Conservation (phyloP, 1,284 basidiomycete genomes). For the Sporisorium reilianum region DNA sequence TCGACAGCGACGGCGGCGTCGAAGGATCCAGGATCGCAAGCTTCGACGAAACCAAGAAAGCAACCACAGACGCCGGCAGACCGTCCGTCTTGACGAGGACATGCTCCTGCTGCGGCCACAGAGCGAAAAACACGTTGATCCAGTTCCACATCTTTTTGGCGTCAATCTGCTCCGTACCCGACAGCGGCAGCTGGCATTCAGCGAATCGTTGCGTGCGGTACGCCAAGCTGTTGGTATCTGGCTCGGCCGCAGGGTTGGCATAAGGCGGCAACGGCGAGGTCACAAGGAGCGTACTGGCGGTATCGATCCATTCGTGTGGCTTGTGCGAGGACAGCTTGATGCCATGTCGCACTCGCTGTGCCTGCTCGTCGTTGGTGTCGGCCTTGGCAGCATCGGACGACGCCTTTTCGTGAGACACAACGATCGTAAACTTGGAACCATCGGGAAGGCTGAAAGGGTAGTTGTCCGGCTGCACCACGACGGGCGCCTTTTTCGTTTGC, state of each 20-base stretch:
- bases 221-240: constrained; percentile 58
- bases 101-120: constrained; percentile 60
- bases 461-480: constrained; percentile 19
- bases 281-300: constrained; percentile 31
- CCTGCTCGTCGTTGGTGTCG: constrained; percentile 8
- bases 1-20: constrained; percentile 10
- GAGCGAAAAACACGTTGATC: constrained; percentile 46
- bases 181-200: constrained; percentile 6
- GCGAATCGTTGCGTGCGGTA: constrained; percentile 48
- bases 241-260: constrained; percentile 53
- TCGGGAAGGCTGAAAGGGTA: constrained; percentile 39
- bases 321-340: constrained; percentile 33
- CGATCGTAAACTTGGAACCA: constrained; percentile 41
- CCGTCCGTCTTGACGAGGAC: constrained; percentile 10
- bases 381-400: background rate
- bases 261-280: constrained; percentile 43
- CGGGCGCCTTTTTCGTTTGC: constrained; percentile 37
- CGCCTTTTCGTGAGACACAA: constrained; percentile 33
- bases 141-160: constrained; percentile 46
- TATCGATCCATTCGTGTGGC: constrained; percentile 36
- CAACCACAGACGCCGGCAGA: constrained; percentile 7
- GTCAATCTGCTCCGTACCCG: background rate
- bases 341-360: constrained; percentile 12
- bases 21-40: constrained; percentile 51
- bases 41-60: constrained; percentile 23